These are phyloP conservation scores for Chrysochromulina parva DNA, from an alignment of 78 protist species.

Conservation along the genomic window DNA sequence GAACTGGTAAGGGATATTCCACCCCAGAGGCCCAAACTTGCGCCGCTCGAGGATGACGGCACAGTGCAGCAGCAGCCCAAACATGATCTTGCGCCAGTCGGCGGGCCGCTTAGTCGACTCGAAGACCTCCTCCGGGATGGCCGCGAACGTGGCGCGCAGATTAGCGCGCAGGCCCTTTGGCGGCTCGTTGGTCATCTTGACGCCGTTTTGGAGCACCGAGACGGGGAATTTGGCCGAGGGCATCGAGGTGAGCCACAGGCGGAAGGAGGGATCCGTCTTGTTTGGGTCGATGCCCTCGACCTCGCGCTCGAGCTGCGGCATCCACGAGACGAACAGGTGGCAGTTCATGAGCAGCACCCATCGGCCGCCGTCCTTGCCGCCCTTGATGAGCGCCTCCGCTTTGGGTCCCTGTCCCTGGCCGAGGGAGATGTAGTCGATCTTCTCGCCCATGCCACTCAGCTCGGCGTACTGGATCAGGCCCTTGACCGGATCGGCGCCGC, in stretches of 20 bases:
- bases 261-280: conserved; percentile 68
- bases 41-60: conserved; percentile 80
- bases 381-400: conserved; percentile 74
- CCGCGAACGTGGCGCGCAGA: conserved; percentile 24
- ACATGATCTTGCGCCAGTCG: conserved; percentile 64
- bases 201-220: conserved; percentile 80
- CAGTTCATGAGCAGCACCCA: conserved; percentile 94
- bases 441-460: conserved; percentile 62
- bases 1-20: conserved; percentile 84
- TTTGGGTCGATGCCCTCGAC: conserved; percentile 62
- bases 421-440: conserved; percentile 73
- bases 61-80: conserved; percentile 73
- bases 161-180: conserved; percentile 80
- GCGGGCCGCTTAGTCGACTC: conserved; percentile 16
- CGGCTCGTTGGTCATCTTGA: conserved; percentile 80
- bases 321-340: conserved; percentile 79
- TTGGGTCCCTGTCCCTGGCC: conserved; percentile 93
- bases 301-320: conserved; percentile 69
- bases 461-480: conserved; percentile 76
- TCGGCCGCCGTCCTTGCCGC: conserved; percentile 71
- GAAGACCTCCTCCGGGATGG: conserved; percentile 21
- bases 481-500: conserved; percentile 90
- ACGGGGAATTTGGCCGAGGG: conserved; percentile 88
- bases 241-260: conserved; percentile 91
- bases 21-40: conserved; percentile 83